Conservation (phyloP, 306 rosid genomes). For the Vigna trinervia region DNA sequence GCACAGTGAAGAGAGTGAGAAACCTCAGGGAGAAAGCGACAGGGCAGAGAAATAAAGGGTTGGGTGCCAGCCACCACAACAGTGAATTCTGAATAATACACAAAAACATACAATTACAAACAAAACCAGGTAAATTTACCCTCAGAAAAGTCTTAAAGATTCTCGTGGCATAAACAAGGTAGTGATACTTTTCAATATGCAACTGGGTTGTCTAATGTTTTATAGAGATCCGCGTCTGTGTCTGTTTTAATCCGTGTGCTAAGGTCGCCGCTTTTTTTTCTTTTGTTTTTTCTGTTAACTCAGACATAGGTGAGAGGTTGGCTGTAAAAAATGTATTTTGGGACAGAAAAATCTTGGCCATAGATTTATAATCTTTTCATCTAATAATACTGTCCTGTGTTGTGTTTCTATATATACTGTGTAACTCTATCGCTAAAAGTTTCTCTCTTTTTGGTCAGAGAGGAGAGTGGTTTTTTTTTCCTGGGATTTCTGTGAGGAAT, state of each 20-base stretch:
- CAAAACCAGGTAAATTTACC: not conserved
- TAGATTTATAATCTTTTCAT: constrained; percentile 57
- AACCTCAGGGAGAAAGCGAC: not conserved
- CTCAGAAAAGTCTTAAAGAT: not conserved
- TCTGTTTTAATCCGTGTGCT: constrained; percentile 37
- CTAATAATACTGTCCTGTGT: not conserved
- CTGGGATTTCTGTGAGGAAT: constrained; percentile 36
- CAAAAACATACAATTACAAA: not conserved
- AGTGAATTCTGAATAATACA: constrained; percentile 17
- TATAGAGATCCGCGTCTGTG: constrained; percentile 63
- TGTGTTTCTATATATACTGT: not conserved
- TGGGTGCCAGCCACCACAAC: constrained; percentile 26
- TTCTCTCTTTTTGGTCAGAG: constrained; percentile 12
- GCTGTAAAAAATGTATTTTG: not conserved
- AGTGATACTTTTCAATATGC: not conserved
- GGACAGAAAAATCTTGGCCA: constrained; percentile 55
- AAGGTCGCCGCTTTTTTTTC: not conserved
- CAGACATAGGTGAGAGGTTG: not conserved
- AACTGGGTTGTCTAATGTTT: constrained; percentile 11
- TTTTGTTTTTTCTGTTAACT: constrained; percentile 7
- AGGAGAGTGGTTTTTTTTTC: not conserved
- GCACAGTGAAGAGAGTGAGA: not conserved
- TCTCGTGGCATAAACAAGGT: not conserved
- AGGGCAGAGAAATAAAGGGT: not conserved
- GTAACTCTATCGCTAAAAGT: not conserved